Base-by-base conservation (phyloP, 2,329 filamentous ascomycete genomes). In the Cladosporium cucumerinum region DNA sequence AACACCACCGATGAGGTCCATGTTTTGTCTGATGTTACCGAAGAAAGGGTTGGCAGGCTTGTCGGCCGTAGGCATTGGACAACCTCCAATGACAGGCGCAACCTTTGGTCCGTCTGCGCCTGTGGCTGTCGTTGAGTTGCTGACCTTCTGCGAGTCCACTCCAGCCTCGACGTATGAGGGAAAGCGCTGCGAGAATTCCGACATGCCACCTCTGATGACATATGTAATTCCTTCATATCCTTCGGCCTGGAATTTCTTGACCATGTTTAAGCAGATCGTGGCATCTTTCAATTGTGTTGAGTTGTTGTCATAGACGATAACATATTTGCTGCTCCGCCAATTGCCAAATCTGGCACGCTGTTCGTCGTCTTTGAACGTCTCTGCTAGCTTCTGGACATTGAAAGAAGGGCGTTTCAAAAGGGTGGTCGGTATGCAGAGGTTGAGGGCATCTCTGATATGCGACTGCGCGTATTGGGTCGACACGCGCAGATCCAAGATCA, bases 361-460 rank as follows among this genome's bases (percentile, higher is more conserved):
- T 2, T 82, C 78, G 7, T 89, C 85, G 16, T 85, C 85, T 66
- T 91, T 89, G 74, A 99, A 96, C 0, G 92, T 97, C 67, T 93
- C 90, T 69, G 91, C 87, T 34, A 99, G 82, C 74, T 96, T 97
- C 67, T 93, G 84, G 14, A 96, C 85, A 70, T 94, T 94, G 78
- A 96, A 98, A 0, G 93, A 96, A 0, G 92, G 89, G 58, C 95
- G 85, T 78, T 98, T 98, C 21, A 99, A 80, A 16, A 99, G 81
- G 0, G 94, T 98, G 0, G 95, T 98, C 0, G 95, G 95, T 66
- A 98, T 96, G 74, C 95, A 98, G 5, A 99, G 82, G 74, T 96
- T 98, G 34, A 99, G 79, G 0, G 94, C 92, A n/a, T 89, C 89
- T 58, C 83, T 80, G 63, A 98, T 90, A 32, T 91, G 87, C 25